A percentile compares a stretch with the other conserved stretches of the same genome.
These are phyloP conservation scores for Torulaspora maleeae DNA, from an alignment of 805 yeast genomes.

Conservation along the genomic window DNA sequence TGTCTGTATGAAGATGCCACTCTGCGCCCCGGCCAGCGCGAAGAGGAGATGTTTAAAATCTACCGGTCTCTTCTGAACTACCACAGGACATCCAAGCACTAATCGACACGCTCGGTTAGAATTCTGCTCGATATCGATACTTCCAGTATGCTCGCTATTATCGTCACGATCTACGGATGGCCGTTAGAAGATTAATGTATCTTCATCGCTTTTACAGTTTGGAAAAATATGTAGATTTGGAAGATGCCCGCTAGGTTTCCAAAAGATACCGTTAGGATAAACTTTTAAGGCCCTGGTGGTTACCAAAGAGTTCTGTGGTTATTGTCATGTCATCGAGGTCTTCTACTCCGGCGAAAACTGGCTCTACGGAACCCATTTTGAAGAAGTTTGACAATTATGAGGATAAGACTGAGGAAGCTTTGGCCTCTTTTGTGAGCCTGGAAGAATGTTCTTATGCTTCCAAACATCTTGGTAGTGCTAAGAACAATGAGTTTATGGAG, in stretches of 20 bases:
- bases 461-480: constrained; percentile 61
- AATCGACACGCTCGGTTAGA: background rate
- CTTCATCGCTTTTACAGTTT: constrained; percentile 3
- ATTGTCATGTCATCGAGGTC: constrained; percentile 10
- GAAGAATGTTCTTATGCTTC: constrained; percentile 57
- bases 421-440: constrained; percentile 50
- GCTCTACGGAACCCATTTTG: background rate
- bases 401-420: constrained; percentile 68
- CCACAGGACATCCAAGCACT: background rate
- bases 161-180: constrained; percentile 1
- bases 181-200: background rate
- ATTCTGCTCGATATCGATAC: background rate
- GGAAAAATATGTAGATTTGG: constrained; percentile 5
- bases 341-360: constrained; percentile 9
- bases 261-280: background rate
- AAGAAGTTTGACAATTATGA: constrained; percentile 32
- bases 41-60: constrained; percentile 13
- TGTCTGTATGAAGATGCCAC: constrained; percentile 20
- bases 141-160: background rate
- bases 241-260: constrained; percentile 3
- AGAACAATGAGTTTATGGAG: constrained; percentile 70
- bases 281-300: background rate
- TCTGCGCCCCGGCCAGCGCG: constrained; percentile 8
- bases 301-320: background rate
- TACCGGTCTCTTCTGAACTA: constrained; percentile 17